Conservation (phyloP, 495 filamentous ascomycete genomes). For the Cercophora newfieldiana region DNA sequence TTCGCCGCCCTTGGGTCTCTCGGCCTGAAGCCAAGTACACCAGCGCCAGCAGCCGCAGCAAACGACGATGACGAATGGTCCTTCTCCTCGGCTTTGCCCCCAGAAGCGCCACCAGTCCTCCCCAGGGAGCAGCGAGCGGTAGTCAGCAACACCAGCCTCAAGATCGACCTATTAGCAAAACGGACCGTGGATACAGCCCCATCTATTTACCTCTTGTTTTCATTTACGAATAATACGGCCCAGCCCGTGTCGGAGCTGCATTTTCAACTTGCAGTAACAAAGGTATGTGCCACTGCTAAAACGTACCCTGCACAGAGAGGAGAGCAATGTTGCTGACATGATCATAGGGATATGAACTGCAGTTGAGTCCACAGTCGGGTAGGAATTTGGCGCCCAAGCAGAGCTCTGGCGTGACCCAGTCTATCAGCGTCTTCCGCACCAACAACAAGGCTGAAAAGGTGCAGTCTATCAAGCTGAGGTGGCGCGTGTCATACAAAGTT, state of each 20-base stretch:
- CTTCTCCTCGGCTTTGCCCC: slow-evolving; percentile 84
- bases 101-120: slow-evolving; percentile 43
- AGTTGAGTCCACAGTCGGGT: slow-evolving; percentile 80
- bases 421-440: slow-evolving; percentile 65
- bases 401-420: slow-evolving; percentile 76
- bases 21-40: slow-evolving; percentile 29
- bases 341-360: slow-evolving; percentile 70
- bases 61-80: slow-evolving; percentile 88
- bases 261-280: slow-evolving; percentile 90
- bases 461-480: slow-evolving; percentile 78
- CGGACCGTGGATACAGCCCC: slow-evolving; percentile 49
- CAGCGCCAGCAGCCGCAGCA: slow-evolving; percentile 40
- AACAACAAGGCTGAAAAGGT: slow-evolving; percentile 72
- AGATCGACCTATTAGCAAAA: slow-evolving; percentile 52
- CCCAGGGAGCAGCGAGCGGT: slow-evolving; percentile 48
- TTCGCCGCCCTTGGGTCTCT: slow-evolving; percentile 69
- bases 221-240: slow-evolving; percentile 76
- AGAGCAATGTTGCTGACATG: background rate
- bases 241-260: slow-evolving; percentile 75
- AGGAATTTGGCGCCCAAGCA: slow-evolving; percentile 73
- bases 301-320: background rate
- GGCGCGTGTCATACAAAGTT: slow-evolving; percentile 79
- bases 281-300: slow-evolving; percentile 58
- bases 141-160: slow-evolving; percentile 52
- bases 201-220: slow-evolving; percentile 61